Conservation (phyloP, 2,329 filamentous ascomycete species). For the Fragosphaeria purpurea region DNA sequence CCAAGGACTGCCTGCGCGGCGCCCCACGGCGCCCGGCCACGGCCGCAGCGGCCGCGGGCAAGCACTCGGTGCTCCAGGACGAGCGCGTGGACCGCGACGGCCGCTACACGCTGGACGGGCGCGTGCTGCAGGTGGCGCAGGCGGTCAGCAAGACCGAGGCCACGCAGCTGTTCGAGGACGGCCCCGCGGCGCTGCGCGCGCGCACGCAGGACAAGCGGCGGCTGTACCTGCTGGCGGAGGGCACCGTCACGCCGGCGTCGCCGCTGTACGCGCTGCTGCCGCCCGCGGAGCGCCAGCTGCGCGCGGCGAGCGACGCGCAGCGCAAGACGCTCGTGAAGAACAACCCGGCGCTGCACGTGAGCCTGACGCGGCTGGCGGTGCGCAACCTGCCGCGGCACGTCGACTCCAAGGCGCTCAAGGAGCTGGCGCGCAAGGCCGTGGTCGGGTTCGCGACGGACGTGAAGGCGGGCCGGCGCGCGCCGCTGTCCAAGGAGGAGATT, state of each 20-base stretch:
- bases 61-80: constrained; percentile 80
- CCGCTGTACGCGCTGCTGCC: constrained; percentile 68
- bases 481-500: constrained; percentile 83
- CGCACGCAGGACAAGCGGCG: constrained; percentile 80
- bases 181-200: constrained; percentile 51
- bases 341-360: constrained; percentile 83
- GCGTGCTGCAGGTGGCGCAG: constrained; percentile 71
- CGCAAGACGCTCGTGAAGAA: constrained; percentile 82
- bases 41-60: constrained; percentile 38
- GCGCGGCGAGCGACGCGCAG: constrained; percentile 77
- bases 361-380: constrained; percentile 79
- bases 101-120: constrained; percentile 81
- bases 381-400: constrained; percentile 83
- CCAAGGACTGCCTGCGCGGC: constrained; percentile 61
- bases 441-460: constrained; percentile 91
- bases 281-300: constrained; percentile 72
- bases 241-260: constrained; percentile 67
- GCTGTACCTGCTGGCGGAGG: constrained; percentile 80
- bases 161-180: constrained; percentile 60
- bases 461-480: constrained; percentile 63
- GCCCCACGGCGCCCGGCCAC: constrained; percentile 47
- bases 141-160: constrained; percentile 82
- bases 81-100: constrained; percentile 73
- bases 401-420: constrained; percentile 79
- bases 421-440: constrained; percentile 80